A percentile compares a stretch with the other conserved stretches of the same genome.
Evolutionary conservation across 805 yeast genomes (phyloP).

Genomic region (Starmera caribaea): DNA sequence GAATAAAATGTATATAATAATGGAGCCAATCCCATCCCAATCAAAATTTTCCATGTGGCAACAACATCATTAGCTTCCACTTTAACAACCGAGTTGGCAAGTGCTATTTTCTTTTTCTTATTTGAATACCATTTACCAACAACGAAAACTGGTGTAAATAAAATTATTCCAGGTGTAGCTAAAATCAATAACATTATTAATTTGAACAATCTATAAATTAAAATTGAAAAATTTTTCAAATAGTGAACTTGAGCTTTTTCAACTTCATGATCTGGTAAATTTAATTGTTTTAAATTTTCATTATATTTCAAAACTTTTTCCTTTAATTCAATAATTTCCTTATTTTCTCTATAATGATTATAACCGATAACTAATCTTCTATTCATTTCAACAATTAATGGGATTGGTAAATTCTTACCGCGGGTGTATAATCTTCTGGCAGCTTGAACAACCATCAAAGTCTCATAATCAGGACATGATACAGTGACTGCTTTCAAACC

Average conservation of each 20-base stretch:
- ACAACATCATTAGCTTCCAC: constrained; percentile 88
- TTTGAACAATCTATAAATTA: constrained; percentile 48
- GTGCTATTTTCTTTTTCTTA: constrained; percentile 65
- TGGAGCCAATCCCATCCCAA: constrained; percentile 85
- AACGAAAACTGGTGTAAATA: constrained; percentile 83
- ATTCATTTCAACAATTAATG: constrained; percentile 83
- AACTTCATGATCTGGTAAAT: constrained; percentile 45
- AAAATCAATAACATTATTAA: constrained; percentile 47
- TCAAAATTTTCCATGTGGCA: constrained; percentile 94
- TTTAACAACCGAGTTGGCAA: constrained; percentile 82
- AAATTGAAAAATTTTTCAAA: constrained; percentile 37
- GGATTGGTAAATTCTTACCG: constrained; percentile 66
- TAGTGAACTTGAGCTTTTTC: constrained; percentile 43
- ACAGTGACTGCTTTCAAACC: constrained; percentile 82
- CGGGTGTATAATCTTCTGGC: constrained; percentile 83
- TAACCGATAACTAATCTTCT: constrained; percentile 81
- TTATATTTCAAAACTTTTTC: constrained; percentile 64
- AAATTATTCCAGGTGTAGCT: constrained; percentile 79
- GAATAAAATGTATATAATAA: constrained; percentile 77
- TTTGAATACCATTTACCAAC: constrained; percentile 67
- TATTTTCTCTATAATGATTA: constrained; percentile 60
- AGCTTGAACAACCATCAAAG: constrained; percentile 81
- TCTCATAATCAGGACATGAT: constrained; percentile 81
- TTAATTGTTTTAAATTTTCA: constrained; percentile 47
- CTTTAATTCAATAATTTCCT: constrained; percentile 51